Base-by-base conservation (phyloP, 768 basidiomycete genomes). In the Strobilomyces confusus region DNA sequence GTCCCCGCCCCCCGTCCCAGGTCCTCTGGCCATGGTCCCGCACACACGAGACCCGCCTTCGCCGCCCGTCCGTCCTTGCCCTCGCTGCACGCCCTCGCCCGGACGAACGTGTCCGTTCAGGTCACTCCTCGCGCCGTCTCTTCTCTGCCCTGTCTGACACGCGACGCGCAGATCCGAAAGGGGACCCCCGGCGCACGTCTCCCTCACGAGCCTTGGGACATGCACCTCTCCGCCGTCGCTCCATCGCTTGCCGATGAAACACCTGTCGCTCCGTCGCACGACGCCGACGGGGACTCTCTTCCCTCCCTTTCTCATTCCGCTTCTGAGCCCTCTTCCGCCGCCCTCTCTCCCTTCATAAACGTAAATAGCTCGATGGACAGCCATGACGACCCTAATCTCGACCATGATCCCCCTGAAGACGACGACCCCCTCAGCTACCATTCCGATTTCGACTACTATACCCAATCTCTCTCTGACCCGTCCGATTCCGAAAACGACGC, bases 131-230 rank as follows among this genome's bases (percentile, higher is more conserved):
- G n/a, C n/a, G 53, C 44, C 51, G 52, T 19, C 38, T 23, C n/a
- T 32, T 26, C 33, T 33, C 37, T 8, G 4, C 23, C 7, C 9
- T 14, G 9, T 19, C 42, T 49, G 11, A 53, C 44, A 13, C 19
- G 38, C 14, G 20, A 25, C 20, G 14, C 4, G 54, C 44, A 77
- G 75, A 63, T 71, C 45, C 71, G 72, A 41, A 76, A 72, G 45
- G 75, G 75, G 6, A 70, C 68, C 3, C 71, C 74, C 9, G 75
- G 75, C 15, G 76, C 75, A 41, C 72, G 66, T 19, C 56, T 77
- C 42, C 75, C 75, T 11, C 65, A 74, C 33, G 75, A 77, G 36
- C 75, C 75, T 23, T 77, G 75, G 75, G 53, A 72, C 20, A 58
- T 66, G 50, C 57, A 66, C 49, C 49, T 68, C 41, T 63, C 29